Conservation (phyloP, 768 basidiomycete genomes). For the Termitomyces sp. region DNA sequence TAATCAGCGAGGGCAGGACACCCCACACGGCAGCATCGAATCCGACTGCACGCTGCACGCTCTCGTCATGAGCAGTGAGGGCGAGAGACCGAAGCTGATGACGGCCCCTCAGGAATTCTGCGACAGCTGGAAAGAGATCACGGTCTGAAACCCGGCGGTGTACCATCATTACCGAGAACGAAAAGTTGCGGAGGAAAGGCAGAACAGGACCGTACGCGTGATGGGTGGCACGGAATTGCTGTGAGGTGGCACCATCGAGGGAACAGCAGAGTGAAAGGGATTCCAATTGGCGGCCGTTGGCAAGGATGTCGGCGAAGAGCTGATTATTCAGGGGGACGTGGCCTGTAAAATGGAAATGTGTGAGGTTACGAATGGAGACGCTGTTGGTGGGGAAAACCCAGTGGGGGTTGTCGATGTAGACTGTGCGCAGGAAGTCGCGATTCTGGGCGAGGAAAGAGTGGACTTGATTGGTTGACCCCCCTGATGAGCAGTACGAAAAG, state of each 20-base stretch:
- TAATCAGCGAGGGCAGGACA: slow-evolving; percentile 54
- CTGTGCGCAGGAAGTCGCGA: slow-evolving; percentile 45
- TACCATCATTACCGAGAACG: slow-evolving; percentile 44
- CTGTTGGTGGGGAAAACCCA: slow-evolving; percentile 55
- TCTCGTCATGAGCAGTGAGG: slow-evolving; percentile 43
- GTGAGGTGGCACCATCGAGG: slow-evolving; percentile 48
- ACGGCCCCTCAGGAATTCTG: slow-evolving; percentile 61
- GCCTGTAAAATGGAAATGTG: slow-evolving; percentile 58
- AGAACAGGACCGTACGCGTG: slow-evolving; percentile 27
- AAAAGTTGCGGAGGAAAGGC: slow-evolving; percentile 65
- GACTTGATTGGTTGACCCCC: slow-evolving; percentile 34
- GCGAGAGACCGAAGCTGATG: slow-evolving; percentile 48
- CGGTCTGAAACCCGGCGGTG: slow-evolving; percentile 44
- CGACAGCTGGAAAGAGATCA: slow-evolving; percentile 66
- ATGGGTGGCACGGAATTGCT: slow-evolving; percentile 42
- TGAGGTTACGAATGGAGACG: slow-evolving; percentile 60
- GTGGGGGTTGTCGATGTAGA: slow-evolving; percentile 49
- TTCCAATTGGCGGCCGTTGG: slow-evolving; percentile 61
- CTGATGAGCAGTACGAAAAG: slow-evolving; percentile 49
- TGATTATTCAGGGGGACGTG: slow-evolving; percentile 46
- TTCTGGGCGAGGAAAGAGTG: slow-evolving; percentile 51
- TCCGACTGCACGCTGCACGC: slow-evolving; percentile 47
- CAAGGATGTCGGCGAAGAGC: slow-evolving; percentile 56
- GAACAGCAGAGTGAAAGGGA: slow-evolving; percentile 51
- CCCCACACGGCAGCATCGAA: slow-evolving; percentile 73